Conservation (phyloP, 1,284 basidiomycete species). For the Irpex rosettiformis region DNA sequence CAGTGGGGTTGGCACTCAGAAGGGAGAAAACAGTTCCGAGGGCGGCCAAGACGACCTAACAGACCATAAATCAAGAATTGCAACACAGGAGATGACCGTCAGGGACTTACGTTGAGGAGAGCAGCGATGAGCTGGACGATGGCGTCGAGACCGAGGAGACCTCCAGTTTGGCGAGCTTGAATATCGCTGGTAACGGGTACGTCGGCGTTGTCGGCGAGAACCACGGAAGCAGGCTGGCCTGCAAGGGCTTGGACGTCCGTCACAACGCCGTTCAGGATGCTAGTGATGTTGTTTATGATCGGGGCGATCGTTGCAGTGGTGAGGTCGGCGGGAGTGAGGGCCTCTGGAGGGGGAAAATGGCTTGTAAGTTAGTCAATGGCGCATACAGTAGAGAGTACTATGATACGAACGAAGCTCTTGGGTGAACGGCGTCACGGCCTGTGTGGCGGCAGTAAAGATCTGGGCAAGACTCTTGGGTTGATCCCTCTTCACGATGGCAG, state of each 20-base stretch:
- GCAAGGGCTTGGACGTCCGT: background rate
- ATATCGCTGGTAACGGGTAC: background rate
- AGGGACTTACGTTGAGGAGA: background rate
- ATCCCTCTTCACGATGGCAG: background rate
- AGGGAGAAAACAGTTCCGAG: background rate
- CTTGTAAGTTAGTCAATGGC: background rate
- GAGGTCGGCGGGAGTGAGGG: background rate
- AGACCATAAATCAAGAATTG: background rate
- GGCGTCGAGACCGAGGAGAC: background rate
- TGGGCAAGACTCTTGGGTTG: background rate
- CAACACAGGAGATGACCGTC: background rate
- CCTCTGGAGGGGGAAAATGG: background rate
- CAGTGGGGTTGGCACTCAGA: background rate
- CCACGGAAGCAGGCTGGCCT: background rate
- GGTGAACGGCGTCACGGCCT: background rate
- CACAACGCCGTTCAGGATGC: background rate
- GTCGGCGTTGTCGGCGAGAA: background rate
- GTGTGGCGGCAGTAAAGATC: background rate
- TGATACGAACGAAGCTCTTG: background rate
- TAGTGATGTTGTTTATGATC: background rate
- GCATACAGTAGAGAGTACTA: background rate
- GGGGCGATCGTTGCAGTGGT: background rate
- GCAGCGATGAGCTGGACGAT: background rate
- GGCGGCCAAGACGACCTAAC: background rate
- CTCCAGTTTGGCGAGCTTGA: background rate